Base-by-base conservation (phyloP, 805 yeast species). In the Wickerhamomyces bisporus region DNA sequence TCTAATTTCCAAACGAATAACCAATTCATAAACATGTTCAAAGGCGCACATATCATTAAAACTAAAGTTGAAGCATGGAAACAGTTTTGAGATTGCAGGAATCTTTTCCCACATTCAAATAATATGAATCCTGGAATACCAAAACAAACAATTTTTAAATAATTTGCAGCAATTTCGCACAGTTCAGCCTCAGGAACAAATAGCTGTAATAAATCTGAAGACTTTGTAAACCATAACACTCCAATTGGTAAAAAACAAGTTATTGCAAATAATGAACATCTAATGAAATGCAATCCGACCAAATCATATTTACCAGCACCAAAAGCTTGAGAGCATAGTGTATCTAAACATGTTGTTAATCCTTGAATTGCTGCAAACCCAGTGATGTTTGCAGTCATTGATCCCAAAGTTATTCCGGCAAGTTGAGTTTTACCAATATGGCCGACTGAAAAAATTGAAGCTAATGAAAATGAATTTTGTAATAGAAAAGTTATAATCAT, bases 101-200 rank as follows among this genome's bases (percentile, higher is more conserved):
- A 86, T 40, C 95, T 65, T 60, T 88, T 87, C n/a, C 87, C 79
- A 31, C 86, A 74, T 60, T 88, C 96, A 56, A 87, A 87, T 8
- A 83, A 42, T 32, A 84, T 68, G 50, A 80, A 75, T 0, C 88
- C 94, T 0, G 96, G 96, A 14, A 84, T 75, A 13, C 95, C 95
- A 36, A 78, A 49, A 4, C 75, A 66, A 37, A 76, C 68, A 10
- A 76, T 66, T 39, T 72, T 42, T 14, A 53, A 26, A 44, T 73
- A 73, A 6, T 85, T 76, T 3, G 82, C 71, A 12, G 91, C 89
- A 44, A 55, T 50, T 17, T 17, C 29, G 3, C 50, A 41, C 13
- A 53, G 27, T 23, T 42, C 55, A 2, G 19, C 5, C 12, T 53
- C 55, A 9, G 51, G 50, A 1, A 54, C 54, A 20, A 54, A 47